These are phyloP conservation scores for Trichoderma sp. DNA, from an alignment of 2,329 filamentous ascomycete species.

Conservation along the genomic window DNA sequence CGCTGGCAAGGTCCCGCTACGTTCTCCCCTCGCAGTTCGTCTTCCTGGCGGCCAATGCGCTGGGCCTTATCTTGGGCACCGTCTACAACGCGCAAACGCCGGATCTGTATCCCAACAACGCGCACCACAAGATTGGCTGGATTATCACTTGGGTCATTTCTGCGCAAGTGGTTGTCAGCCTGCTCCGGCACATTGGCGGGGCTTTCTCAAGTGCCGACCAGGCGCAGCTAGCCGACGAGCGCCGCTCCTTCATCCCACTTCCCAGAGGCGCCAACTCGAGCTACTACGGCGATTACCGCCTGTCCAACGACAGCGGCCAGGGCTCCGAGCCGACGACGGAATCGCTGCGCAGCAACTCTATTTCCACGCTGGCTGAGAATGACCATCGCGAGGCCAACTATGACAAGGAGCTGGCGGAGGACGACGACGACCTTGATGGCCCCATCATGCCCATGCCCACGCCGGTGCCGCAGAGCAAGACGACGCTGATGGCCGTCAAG, in stretches of 20 bases:
- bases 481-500: slow-evolving; percentile 52
- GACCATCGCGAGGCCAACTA: slow-evolving; percentile 29
- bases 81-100: slow-evolving; percentile 79
- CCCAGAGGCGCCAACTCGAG: slow-evolving; percentile 53
- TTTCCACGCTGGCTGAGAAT: slow-evolving; percentile 49
- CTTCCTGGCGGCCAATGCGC: slow-evolving; percentile 61
- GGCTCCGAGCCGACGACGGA: slow-evolving; percentile 68
- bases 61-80: slow-evolving; percentile 62
- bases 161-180: slow-evolving; percentile 66
- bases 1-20: slow-evolving; percentile 72
- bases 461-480: slow-evolving; percentile 44
- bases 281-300: slow-evolving; percentile 46
- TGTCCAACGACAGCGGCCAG: slow-evolving; percentile 70
- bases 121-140: slow-evolving; percentile 90
- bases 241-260: slow-evolving; percentile 60
- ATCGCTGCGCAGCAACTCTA: slow-evolving; percentile 62
- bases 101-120: slow-evolving; percentile 80
- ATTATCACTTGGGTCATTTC: slow-evolving; percentile 68
- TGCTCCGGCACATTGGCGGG: slow-evolving; percentile 58
- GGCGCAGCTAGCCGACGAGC: slow-evolving; percentile 44
- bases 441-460: slow-evolving; percentile 21
- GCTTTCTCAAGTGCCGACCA: background rate
- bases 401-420: slow-evolving; percentile 49
- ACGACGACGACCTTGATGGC: slow-evolving; percentile 38
- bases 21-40: slow-evolving; percentile 65